A percentile compares a stretch with the other conserved stretches of the same genome.
These are phyloP conservation scores for Quercus rubra DNA, from an alignment of 306 rosid species.

Conservation along the genomic window DNA sequence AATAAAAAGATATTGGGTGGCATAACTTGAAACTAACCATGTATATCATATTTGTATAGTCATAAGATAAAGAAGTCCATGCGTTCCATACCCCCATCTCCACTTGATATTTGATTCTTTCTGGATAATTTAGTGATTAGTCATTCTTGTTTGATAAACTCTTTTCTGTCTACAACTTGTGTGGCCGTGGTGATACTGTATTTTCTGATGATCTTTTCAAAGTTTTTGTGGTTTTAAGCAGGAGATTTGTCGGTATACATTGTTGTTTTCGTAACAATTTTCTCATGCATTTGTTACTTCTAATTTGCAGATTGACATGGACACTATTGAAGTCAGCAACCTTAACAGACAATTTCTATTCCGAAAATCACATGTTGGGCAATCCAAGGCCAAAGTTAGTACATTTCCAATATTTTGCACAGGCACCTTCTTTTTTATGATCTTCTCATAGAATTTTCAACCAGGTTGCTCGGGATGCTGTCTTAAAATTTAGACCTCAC, in stretches of 20 bases:
- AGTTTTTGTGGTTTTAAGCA: conserved; percentile 13
- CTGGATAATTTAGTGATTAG: background rate
- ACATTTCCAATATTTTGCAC: background rate
- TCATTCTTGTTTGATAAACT: background rate
- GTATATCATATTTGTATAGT: background rate
- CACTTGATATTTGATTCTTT: background rate
- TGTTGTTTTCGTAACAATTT: background rate
- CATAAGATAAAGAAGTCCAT: background rate
- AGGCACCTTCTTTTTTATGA: conserved; percentile 11
- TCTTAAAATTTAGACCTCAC: conserved; percentile 87
- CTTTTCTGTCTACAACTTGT: background rate
- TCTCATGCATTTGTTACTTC: conserved; percentile 18
- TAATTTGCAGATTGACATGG: conserved; percentile 91
- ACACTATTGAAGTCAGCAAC: conserved; percentile 99
- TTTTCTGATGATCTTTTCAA: background rate
- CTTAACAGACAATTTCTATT: conserved; percentile 97
- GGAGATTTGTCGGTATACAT: conserved; percentile 3
- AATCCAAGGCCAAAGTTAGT: conserved; percentile 91
- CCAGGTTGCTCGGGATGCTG: conserved; percentile 99
- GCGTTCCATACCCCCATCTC: background rate
- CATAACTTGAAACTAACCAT: no score
- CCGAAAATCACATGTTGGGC: conserved; percentile 97
- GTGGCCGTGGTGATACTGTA: background rate
- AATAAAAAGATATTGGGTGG: no score
- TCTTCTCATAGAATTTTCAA: conserved; percentile 30